Evolutionary conservation across 306 rosid genomes (phyloP), one percentile per base, ranked within the genome.

Genomic region (Abrus pulchellus): DNA sequence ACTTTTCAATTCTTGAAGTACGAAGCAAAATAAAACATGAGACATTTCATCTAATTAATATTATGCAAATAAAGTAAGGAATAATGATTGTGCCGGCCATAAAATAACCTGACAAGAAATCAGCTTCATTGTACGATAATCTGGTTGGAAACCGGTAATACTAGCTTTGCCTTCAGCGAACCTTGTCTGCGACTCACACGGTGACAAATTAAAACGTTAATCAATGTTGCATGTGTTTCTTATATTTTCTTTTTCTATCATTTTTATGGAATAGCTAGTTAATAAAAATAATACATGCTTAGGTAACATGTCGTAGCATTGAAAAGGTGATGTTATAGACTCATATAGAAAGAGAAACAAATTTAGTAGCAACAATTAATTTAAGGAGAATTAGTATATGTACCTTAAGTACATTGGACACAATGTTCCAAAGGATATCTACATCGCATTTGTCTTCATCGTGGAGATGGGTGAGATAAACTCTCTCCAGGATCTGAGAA

Each of bases 61-160:
- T 1, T 27, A 30, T 13, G 28, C 4, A 66, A 54, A 48, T 47
- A 41, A 53, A 38, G 53, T 47, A 59, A 34, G n/a, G 61, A 20
- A 67, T 48, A 6, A 29, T 54, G 43, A 28, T 29, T 57, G 54
- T 28, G 72, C 49, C n/a, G 54, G 72, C 49, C n/a, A 63, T 32
- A 20, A n/a, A 48, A 41, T 77, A 36, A 83, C 87, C 87, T 83
- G 87, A 59, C 66, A 48, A 74, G 80, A 73, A 83, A 79, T 83
- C 80, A 66, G 83, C 83, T 83, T 83, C 20, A 83, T 45, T 40
- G 57, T 55, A 14, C 38, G 53, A 11, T 64, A 78, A 32, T 79
- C 83, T 47, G 83, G 80, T 3, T 57, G 57, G 61, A 83, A 78
- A 49, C 13, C 52, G 45, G 69, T 66, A 5, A 5, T 55, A 29